phyloP scores from a whole-genome alignment of 306 rosid species.

The Glycine latifolia region DNA sequence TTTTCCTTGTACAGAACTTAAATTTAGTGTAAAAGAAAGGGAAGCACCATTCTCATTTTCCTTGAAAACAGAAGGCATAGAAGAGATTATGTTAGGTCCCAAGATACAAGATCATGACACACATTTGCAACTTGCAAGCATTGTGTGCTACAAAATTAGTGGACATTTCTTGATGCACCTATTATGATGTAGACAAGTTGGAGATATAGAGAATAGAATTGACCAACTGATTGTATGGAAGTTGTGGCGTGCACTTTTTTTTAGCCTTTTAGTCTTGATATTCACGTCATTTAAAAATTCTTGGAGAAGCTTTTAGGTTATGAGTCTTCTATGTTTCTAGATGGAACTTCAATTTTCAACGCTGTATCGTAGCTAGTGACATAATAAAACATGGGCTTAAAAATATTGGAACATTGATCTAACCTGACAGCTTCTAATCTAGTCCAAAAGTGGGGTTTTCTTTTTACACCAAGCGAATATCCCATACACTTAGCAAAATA shows the following conservation, averaged over 20 bases:
- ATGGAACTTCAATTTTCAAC: constrained; percentile 3
- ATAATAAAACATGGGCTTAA: background rate
- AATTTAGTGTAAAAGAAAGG: constrained; percentile 33
- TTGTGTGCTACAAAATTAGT: constrained; percentile 24
- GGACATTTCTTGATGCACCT: constrained; percentile 35
- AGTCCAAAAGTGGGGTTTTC: too few species aligned
- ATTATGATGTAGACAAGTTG: constrained; percentile 18
- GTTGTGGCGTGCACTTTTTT: background rate
- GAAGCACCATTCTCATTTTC: constrained; percentile 1
- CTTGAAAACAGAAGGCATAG: constrained; percentile 5
- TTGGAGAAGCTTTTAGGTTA: background rate
- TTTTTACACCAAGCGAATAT: too few species aligned
- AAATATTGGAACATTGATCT: background rate
- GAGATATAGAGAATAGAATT: background rate
- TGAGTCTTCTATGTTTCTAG: background rate
- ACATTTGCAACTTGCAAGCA: constrained; percentile 28
- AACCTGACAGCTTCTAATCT: background rate
- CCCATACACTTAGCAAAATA: too few species aligned
- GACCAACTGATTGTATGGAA: background rate
- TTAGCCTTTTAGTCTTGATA: background rate
- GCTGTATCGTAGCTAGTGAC: background rate
- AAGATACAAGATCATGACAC: background rate
- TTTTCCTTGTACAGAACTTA: background rate
- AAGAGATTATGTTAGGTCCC: constrained; percentile 7
- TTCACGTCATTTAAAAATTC: background rate